These are phyloP conservation scores for Boletus huronensis DNA, from an alignment of 768 basidiomycete genomes.

Conservation along the genomic window DNA sequence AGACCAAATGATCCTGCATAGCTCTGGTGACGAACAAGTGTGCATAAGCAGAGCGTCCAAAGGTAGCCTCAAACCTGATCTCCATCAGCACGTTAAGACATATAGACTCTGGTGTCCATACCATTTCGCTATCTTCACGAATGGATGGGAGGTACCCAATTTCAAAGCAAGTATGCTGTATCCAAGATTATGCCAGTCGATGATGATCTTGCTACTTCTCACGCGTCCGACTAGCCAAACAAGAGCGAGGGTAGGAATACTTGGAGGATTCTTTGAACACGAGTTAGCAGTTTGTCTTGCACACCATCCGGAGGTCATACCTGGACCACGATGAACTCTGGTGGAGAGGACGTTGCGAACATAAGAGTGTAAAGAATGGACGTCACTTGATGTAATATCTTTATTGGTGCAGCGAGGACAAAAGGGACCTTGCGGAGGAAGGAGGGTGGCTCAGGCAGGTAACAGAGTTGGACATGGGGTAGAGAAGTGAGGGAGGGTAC, in stretches of 20 bases:
- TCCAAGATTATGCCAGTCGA: conserved; percentile 99
- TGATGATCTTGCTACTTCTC: conserved; percentile 81
- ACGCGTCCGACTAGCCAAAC: conserved; percentile 70
- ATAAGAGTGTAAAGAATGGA: conserved; percentile 62
- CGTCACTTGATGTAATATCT: conserved; percentile 67
- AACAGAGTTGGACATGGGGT: conserved; percentile 60
- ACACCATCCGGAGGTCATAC: conserved; percentile 40
- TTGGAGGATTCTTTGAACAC: conserved; percentile 81
- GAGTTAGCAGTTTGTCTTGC: not conserved
- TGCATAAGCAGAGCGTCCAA: conserved; percentile 78
- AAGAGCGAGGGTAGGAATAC: conserved; percentile 87
- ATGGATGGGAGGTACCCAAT: conserved; percentile 60
- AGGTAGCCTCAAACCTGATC: conserved; percentile 75
- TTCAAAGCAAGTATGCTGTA: conserved; percentile 88
- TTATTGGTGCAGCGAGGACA: conserved; percentile 72
- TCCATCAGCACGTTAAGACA: conserved; percentile 2
- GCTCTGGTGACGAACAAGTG: conserved; percentile 93
- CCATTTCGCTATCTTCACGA: conserved; percentile 77
- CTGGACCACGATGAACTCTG: conserved; percentile 87
- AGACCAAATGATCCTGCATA: conserved; percentile 68
- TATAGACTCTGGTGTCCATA: conserved; percentile 30
- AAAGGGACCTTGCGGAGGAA: conserved; percentile 58
- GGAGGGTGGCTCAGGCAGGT: conserved; percentile 63
- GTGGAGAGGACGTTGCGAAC: conserved; percentile 57
- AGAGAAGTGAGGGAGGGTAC: conserved; percentile 67